These are phyloP conservation scores for Cystobasidium pallidum DNA, from an alignment of 1,284 basidiomycete species.

Conservation along the genomic window DNA sequence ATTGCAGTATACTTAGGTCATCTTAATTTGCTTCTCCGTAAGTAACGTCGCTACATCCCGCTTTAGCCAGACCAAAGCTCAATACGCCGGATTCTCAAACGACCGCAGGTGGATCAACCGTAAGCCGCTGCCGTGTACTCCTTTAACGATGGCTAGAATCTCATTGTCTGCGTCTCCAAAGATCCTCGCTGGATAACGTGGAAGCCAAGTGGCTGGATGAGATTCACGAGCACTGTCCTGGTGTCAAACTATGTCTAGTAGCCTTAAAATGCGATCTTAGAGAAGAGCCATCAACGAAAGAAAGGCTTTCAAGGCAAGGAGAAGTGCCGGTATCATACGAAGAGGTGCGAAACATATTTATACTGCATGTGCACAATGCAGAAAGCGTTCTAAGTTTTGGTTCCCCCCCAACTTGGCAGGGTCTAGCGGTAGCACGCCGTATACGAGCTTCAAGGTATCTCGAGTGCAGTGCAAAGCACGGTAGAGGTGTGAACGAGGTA, in stretches of 20 bases:
- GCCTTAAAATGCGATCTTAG: conserved; percentile 93
- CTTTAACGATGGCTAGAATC: too few species aligned
- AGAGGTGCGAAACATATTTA: conserved; percentile 59
- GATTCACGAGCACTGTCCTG: conserved; percentile 81
- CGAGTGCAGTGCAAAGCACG: conserved; percentile 94
- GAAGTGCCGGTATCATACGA: conserved; percentile 80
- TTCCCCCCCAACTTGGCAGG: conserved; percentile 55
- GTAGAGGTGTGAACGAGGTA: conserved; percentile 87
- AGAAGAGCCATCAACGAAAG: conserved; percentile 70
- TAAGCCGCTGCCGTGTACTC: too few species aligned
- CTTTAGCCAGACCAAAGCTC: not conserved
- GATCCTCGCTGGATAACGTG: conserved; percentile 82
- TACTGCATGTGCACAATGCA: not conserved
- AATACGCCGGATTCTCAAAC: not conserved
- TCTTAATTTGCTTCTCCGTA: conserved; percentile 92
- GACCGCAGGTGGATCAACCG: conserved; percentile 78
- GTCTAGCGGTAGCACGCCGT: conserved; percentile 79
- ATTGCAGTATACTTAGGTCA: conserved; percentile 49
- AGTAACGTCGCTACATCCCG: conserved; percentile 51
- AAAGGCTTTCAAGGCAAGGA: conserved; percentile 70
- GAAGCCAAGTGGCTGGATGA: conserved; percentile 92
- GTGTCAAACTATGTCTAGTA: conserved; percentile 88
- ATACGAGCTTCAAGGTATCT: conserved; percentile 91
- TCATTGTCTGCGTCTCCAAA: not conserved
- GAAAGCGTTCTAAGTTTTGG: too few species aligned